A percentile compares a stretch with the other conserved stretches of the same genome.
phyloP scores from a whole-genome alignment of 768 basidiomycete genomes.

The Terana coerulea region DNA sequence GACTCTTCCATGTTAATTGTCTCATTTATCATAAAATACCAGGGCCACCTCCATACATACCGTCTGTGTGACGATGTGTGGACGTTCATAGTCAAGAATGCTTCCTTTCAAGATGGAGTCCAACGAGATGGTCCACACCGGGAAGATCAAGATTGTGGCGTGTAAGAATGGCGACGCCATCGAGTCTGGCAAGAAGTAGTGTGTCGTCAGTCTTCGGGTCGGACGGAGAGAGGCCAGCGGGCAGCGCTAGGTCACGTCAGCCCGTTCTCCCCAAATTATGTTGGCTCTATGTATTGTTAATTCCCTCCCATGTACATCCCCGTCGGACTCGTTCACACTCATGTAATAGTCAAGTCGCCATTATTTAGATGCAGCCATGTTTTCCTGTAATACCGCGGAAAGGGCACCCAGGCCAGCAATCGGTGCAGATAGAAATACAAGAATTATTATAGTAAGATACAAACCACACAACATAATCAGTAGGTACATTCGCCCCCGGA shows the following conservation, averaged over 20 bases:
- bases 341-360: constrained; percentile 1
- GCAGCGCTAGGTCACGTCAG: no score
- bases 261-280: no score
- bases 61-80: constrained; percentile 94
- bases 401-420: background rate
- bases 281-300: constrained; percentile 3
- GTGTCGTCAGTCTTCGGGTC: no score
- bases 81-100: constrained; percentile 96
- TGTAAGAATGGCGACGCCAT: constrained; percentile 94
- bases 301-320: background rate
- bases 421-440: constrained; percentile 5
- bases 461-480: no score
- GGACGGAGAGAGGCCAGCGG: no score
- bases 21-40: background rate
- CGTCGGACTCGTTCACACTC: background rate
- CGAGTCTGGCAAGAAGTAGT: constrained; percentile 76
- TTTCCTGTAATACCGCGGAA: background rate
- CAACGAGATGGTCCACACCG: constrained; percentile 68
- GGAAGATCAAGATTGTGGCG: constrained; percentile 94
- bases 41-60: constrained; percentile 91
- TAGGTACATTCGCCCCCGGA: no score
- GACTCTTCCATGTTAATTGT: background rate
- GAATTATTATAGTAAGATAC: constrained; percentile 2
- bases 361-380: background rate
- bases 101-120: constrained; percentile 95